These are phyloP conservation scores for Scedosporium aurantiacum DNA, from an alignment of 2,329 filamentous ascomycete species.

Conservation along the genomic window DNA sequence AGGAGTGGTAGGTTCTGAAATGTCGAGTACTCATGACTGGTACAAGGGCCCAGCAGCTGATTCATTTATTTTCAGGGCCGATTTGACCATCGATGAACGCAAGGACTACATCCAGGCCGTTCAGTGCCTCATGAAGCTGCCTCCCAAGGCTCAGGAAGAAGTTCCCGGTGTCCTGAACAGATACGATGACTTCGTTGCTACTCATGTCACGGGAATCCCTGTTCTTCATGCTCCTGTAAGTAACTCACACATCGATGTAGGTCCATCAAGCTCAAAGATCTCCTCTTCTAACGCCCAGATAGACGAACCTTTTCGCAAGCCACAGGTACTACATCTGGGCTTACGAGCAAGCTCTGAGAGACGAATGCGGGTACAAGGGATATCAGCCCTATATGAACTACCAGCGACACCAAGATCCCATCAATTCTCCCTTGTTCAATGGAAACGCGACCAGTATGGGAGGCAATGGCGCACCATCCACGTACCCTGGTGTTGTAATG, in stretches of 20 bases:
- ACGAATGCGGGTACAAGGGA: constrained; percentile 25
- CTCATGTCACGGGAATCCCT: constrained; percentile 35
- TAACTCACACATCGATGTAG: not conserved
- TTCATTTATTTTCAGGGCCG: constrained; percentile 11
- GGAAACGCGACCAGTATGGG: constrained; percentile 33
- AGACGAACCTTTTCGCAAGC: constrained; percentile 19
- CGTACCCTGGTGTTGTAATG: constrained; percentile 16
- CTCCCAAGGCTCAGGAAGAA: constrained; percentile 21
- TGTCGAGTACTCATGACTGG: not conserved
- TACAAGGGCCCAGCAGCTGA: no score
- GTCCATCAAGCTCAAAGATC: not conserved
- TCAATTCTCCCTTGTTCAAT: constrained; percentile 35
- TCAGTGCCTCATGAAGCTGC: constrained; percentile 29
- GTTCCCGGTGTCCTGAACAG: constrained; percentile 31
- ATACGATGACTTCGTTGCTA: constrained; percentile 39
- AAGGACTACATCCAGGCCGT: constrained; percentile 32
- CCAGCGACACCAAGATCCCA: constrained; percentile 22
- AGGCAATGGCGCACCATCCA: constrained; percentile 27
- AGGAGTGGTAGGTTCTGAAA: constrained; percentile 2
- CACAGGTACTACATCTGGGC: constrained; percentile 22
- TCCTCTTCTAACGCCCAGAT: constrained; percentile 12
- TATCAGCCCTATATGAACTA: constrained; percentile 37
- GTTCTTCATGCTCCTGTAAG: constrained; percentile 24
- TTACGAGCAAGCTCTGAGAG: constrained; percentile 19
- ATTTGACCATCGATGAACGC: constrained; percentile 15